Base-by-base conservation (phyloP, 371 early-diverging fungal genomes). In the Encephalitozoon romaleae region DNA sequence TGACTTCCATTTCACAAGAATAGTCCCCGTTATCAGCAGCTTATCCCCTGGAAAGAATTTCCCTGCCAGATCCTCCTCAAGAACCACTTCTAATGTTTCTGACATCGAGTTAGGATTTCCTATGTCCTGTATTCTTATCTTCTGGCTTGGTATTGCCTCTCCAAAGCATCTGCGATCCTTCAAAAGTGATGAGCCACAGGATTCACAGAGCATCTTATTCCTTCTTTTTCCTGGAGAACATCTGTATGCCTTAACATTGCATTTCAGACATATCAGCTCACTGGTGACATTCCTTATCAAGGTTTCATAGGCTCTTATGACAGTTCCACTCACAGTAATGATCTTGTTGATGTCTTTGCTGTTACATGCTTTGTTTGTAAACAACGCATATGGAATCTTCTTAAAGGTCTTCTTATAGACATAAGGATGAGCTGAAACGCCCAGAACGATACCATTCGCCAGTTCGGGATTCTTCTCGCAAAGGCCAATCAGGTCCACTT, bases 1-100 rank as follows among this genome's bases (percentile, higher is more conserved):
- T 47, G 32, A 28, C 38, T 68, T 78, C 78, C 78, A 81, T 55
- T 68, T 69, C 4, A 81, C 28, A 32, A 38, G 39, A 3, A 84
- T 76, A 1, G 72, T 49, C 0, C 85, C 85, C 32, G 78, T 54
- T 21, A 80, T 74, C 12, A 76, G 15, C 18, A 84, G 21, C 30
- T 80, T 69, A 43, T 82, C 78, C 30, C 85, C 83, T 9, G 83
- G 81, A 21, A 49, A 21, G 49, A 78, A 84, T 11, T 68, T 78
- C 8, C 82, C 78, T 53, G 80, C 72, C 18, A 59, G 42, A 15
- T 65, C 55, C 23, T 78, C 78, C 51, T 80, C 81, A 30, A 84
- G 41, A 53, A 65, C 49, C 1, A 84, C 66, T 59, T 78, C 80
- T 39, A 79, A 43, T 26, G 81, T 81, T 32, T 81, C 78, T 4